A percentile compares a stretch with the other conserved stretches of the same genome.
phyloP scores from a whole-genome alignment of 352 stramenopile genomes.

The Pythium folliculosum region DNA sequence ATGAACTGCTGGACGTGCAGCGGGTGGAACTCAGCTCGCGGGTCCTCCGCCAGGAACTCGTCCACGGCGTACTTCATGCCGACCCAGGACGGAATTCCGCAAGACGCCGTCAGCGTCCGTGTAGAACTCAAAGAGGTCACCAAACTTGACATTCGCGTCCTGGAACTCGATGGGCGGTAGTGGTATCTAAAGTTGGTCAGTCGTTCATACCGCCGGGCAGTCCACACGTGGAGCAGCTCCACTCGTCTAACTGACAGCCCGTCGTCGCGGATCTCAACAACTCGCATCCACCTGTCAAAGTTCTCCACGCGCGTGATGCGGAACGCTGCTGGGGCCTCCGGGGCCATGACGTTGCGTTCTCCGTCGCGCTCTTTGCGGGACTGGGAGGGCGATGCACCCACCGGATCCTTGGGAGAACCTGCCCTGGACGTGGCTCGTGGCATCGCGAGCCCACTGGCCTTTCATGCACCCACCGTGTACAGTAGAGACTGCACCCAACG shows the following conservation, averaged over 20 bases:
- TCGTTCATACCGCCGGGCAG: background rate
- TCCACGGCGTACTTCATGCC: slow-evolving; percentile 5
- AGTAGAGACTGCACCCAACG: too few relatives aligned
- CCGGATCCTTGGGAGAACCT: too few relatives aligned
- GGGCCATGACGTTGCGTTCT: too few relatives aligned
- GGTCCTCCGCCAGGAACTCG: slow-evolving; percentile 5
- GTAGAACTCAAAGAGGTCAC: slow-evolving; percentile 14
- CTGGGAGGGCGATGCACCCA: too few relatives aligned
- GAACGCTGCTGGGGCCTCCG: background rate
- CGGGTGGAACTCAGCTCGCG: slow-evolving; percentile 9
- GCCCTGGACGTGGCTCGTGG: too few relatives aligned
- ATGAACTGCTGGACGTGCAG: slow-evolving; percentile 9
- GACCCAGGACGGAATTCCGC: background rate
- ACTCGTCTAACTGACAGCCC: too few relatives aligned
- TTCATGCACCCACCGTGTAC: too few relatives aligned
- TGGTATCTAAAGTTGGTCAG: too few relatives aligned
- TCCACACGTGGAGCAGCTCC: background rate
- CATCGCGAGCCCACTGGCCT: too few relatives aligned
- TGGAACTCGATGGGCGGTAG: slow-evolving; percentile 7
- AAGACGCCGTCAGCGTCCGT: background rate
- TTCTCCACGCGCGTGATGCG: background rate
- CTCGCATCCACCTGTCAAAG: background rate
- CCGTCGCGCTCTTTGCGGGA: too few relatives aligned
- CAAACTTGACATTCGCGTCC: slow-evolving; percentile 4
- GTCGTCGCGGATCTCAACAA: too few relatives aligned